phyloP scores from a whole-genome alignment of 1,139 yeast genomes.

The Zygoascus sp. region DNA sequence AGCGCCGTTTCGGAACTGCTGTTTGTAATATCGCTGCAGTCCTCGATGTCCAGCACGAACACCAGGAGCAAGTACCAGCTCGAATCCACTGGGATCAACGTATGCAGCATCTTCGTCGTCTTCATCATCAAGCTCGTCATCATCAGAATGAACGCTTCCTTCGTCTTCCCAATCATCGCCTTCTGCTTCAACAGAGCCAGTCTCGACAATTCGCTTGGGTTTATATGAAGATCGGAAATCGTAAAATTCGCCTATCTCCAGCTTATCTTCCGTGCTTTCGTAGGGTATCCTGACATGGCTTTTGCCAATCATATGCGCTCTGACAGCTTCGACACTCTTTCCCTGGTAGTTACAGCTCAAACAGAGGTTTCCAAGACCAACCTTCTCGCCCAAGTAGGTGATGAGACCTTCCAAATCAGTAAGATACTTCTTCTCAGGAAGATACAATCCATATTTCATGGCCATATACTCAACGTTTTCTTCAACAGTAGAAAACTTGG shows the following conservation, averaged over 20 bases:
- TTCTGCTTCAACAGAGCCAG: conserved; percentile 34
- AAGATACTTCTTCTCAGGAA: conserved; percentile 76
- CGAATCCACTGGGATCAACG: conserved; percentile 60
- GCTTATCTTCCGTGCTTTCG: conserved; percentile 75
- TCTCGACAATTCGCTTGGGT: conserved; percentile 22
- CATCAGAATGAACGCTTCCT: conserved; percentile 18
- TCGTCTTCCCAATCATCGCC: conserved; percentile 40
- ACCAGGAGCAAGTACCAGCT: conserved; percentile 82
- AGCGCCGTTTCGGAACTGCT: conserved; percentile 71
- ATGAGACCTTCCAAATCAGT: conserved; percentile 68
- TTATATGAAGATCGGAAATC: conserved; percentile 72
- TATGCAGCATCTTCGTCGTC: conserved; percentile 42
- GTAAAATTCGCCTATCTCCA: conserved; percentile 76
- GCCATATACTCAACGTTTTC: conserved; percentile 75
- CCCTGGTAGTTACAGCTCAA: conserved; percentile 83
- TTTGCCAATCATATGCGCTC: conserved; percentile 84
- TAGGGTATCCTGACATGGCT: conserved; percentile 88
- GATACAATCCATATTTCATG: conserved; percentile 70
- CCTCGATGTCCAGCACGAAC: conserved; percentile 86
- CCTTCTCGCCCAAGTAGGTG: conserved; percentile 70
- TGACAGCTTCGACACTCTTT: conserved; percentile 71
- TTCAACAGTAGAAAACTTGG: conserved; percentile 47
- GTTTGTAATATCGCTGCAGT: conserved; percentile 78
- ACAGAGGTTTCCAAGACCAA: conserved; percentile 84
- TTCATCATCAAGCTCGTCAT: conserved; percentile 41